Conservation (phyloP, 2,329 filamentous ascomycete species). For the Dactylellina sp. region DNA sequence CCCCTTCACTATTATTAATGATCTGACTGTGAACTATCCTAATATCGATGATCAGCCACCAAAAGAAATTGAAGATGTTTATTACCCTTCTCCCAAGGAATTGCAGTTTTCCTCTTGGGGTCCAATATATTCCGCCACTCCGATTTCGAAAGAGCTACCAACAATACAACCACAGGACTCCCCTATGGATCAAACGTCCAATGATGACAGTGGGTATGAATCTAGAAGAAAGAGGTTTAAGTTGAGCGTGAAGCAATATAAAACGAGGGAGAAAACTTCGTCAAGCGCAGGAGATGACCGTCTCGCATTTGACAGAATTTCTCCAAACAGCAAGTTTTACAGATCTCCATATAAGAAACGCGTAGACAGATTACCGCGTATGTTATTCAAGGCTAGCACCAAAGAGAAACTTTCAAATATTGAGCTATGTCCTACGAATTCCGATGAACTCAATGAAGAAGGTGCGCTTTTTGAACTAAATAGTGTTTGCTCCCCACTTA, state of each 20-base stretch:
- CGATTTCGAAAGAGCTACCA: not conserved
- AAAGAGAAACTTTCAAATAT: no score
- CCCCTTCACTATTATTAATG: not conserved
- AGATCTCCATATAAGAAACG: constrained; percentile 5
- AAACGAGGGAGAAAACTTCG: not conserved
- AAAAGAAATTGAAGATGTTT: not conserved
- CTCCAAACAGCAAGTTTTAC: constrained; percentile 43
- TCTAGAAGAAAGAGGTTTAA: constrained; percentile 22
- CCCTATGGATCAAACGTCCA: not conserved
- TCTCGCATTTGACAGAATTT: constrained; percentile 41
- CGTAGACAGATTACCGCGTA: constrained; percentile 19
- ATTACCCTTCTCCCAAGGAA: constrained; percentile 13
- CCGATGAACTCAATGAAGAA: no score
- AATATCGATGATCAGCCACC: not conserved
- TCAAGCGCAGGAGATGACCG: constrained; percentile 14
- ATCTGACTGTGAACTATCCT: not conserved
- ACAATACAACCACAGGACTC: not conserved
- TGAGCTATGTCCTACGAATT: no score
- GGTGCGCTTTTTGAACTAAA: no score
- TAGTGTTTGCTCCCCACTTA: no score
- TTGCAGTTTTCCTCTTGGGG: constrained; percentile 1
- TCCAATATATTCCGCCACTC: constrained; percentile 9
- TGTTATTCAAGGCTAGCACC: constrained; percentile 17
- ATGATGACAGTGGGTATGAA: constrained; percentile 41
- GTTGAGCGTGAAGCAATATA: constrained; percentile 36